These are phyloP conservation scores for Venturia oleaginea DNA, from an alignment of 2,329 filamentous ascomycete species.

Conservation along the genomic window DNA sequence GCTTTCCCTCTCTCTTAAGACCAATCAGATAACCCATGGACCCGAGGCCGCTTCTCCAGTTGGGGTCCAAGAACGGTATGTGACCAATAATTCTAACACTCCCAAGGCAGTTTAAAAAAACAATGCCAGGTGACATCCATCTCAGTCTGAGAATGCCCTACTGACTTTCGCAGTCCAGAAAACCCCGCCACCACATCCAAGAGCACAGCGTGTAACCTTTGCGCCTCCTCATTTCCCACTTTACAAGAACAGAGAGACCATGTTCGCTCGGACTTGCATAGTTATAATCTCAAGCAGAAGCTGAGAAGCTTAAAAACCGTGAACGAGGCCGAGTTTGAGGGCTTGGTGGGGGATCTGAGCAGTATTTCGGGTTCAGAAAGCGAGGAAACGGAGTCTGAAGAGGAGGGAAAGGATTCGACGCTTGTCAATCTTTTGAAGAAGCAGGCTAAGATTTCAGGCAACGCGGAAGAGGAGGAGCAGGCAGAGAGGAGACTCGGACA, in stretches of 20 bases:
- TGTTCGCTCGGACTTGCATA: conserved; percentile 81
- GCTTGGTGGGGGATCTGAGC: conserved; percentile 73
- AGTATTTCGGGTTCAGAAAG: conserved; percentile 78
- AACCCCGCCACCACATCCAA: conserved; percentile 35
- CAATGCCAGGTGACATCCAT: neutral
- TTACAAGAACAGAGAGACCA: conserved; percentile 78
- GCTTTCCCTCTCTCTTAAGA: conserved; percentile 53
- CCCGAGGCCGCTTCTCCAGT: conserved; percentile 29
- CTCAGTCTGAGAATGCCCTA: neutral
- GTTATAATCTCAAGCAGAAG: conserved; percentile 92
- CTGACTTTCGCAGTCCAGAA: neutral
- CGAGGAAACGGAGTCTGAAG: conserved; percentile 65
- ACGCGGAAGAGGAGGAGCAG: conserved; percentile 38
- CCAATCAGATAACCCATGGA: conserved; percentile 18
- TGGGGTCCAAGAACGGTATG: conserved; percentile 15
- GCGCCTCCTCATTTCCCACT: conserved; percentile 59
- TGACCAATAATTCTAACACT: conserved; percentile 17
- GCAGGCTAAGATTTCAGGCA: conserved; percentile 61
- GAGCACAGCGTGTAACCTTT: conserved; percentile 72
- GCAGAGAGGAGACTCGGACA: conserved; percentile 37
- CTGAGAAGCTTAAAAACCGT: conserved; percentile 64
- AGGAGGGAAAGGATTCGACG: conserved; percentile 56
- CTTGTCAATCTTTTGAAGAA: conserved; percentile 71
- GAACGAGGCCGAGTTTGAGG: conserved; percentile 76
- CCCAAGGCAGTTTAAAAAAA: neutral